A percentile compares a stretch with the other conserved stretches of the same genome.
Evolutionary conservation across 768 basidiomycete species (phyloP).

Genomic region (Pleurotus salmoneostramineus): DNA sequence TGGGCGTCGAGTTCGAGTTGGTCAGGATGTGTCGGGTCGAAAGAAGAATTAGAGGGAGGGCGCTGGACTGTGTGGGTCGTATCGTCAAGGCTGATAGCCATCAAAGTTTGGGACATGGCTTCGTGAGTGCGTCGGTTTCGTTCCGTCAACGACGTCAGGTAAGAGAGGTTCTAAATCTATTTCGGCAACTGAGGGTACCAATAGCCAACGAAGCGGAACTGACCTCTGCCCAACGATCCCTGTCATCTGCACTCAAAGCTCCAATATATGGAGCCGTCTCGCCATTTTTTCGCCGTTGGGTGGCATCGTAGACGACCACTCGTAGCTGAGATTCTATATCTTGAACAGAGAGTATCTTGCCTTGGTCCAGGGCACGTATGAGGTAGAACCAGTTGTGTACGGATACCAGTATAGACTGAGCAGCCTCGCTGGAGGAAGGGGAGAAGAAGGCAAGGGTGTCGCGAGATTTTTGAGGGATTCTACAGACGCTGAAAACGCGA

Average conservation of each 20-base stretch:
- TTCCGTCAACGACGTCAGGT: slow-evolving; percentile 65
- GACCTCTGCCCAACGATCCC: slow-evolving; percentile 82
- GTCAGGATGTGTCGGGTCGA: slow-evolving; percentile 25
- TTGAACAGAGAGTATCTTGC: slow-evolving; percentile 29
- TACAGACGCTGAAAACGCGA: slow-evolving; percentile 72
- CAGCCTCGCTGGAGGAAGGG: slow-evolving; percentile 39
- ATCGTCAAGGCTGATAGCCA: slow-evolving; percentile 80
- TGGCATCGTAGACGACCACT: slow-evolving; percentile 54
- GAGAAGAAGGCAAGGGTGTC: slow-evolving; percentile 54
- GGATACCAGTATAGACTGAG: slow-evolving; percentile 65
- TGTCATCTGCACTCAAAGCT: slow-evolving; percentile 71
- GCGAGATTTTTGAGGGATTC: slow-evolving; percentile 64
- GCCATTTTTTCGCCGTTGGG: slow-evolving; percentile 40
- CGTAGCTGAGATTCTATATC: slow-evolving; percentile 43
- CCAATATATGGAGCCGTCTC: slow-evolving; percentile 63
- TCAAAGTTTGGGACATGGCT: slow-evolving; percentile 68
- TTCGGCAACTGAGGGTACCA: background rate
- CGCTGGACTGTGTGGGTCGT: slow-evolving; percentile 42
- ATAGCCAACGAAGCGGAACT: background rate
- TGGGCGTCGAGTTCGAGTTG: slow-evolving; percentile 56
- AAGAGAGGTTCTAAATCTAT: slow-evolving; percentile 60
- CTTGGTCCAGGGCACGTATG: slow-evolving; percentile 57
- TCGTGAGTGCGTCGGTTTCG: slow-evolving; percentile 57
- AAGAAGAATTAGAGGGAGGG: slow-evolving; percentile 19
- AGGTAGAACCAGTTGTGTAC: slow-evolving; percentile 78